Evolutionary conservation across 768 basidiomycete species (phyloP), one percentile per base, ranked within the genome.

Genomic region (Crepidotus variabilis): DNA sequence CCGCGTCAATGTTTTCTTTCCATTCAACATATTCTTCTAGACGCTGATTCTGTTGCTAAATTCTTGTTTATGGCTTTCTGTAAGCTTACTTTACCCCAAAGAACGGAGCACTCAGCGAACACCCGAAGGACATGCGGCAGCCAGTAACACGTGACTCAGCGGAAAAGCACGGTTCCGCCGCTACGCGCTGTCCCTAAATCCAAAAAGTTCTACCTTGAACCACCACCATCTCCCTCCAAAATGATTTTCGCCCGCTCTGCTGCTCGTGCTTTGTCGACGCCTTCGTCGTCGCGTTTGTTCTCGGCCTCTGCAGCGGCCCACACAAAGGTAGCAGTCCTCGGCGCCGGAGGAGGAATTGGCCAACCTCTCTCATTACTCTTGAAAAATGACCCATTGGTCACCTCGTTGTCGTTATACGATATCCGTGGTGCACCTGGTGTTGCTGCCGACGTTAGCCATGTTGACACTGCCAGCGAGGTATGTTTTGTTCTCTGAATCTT

Each of bases 271-370:
- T 68, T 88, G 64, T 68, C 80, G 54, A 66, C 76, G 54, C 73
- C 78, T 48, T 79, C 79, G 35, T 70, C 84, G 22, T 33, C 45
- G 59, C 85, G 88, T 67, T 75, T 81, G 53, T 93, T 94, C 78
- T 92, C 90, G 48, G 86, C 90, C 23, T 86, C 87, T 21, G 77
- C 83, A 22, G 68, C 85, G 47, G 82, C 86, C 66, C 81, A 80
- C 61, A 87, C 86, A 63, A 95, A 94, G 79, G 96, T 97, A 71
- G 90, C 91, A 51, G 95, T 99, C 58, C 91, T 97, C 71, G 96
- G 96, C 66, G 97, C 97, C 59, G 96, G 93, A 66, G 96, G 96
- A 81, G 96, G 96, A 74, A 98, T 98, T 72, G 96, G 96, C 71
- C 96, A 98, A 74, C 95, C 96, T 68, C 79, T 98, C 66, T 96